Evolutionary conservation across 2,329 filamentous ascomycete species (phyloP), one percentile per base, ranked within the genome.

Genomic region (Pseudogymnoascus sp.): DNA sequence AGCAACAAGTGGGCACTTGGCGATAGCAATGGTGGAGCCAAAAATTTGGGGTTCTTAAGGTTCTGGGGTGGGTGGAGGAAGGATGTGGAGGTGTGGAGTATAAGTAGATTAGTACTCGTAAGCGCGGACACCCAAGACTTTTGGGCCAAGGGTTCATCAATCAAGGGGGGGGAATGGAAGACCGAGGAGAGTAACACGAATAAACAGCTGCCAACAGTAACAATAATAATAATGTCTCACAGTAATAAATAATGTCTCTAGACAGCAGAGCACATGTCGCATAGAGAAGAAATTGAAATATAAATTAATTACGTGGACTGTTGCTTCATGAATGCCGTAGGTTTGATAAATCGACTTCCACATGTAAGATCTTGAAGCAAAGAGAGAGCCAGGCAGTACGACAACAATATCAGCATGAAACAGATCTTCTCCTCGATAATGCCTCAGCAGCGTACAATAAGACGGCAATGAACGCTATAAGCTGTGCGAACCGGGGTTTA

Each of bases 31-130:
- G 51, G 51, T 57, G 51, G 51, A 57, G 51, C 51, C 45, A 51
- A 57, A 57, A 57, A 34, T 57, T 57, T 31, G 28, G 51, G 51
- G 51, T 28, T 57, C 51, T 57, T 57, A 34, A 57, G 51, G 51
- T 57, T 57, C 51, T 57, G 51, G 28, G 28, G 51, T 31, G 48
- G 10, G 48, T 57, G 51, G 51, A 57, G 51, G 51, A 36, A 19
- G n/a, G 45, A 25, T 28, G 48, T 10, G 25, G 45, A 51, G 48
- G 51, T 57, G 51, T 57, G 51, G 51, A 57, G 51, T 34, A 13
- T 57, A 57, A 57, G 51, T 57, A 57, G 51, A 34, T 28, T 57
- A 11, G 51, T 36, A 36, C 51, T 34, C 28, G 51, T 57, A 57
- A 57, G 51, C 51, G 51, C 51, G 28, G 11, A 5, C 10, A 57